Percentiles rank a stretch among this genome's conserved stretches.
These are phyloP conservation scores for Ganoderma lingzhi DNA, from an alignment of 1,284 basidiomycete species.

Conservation along the genomic window DNA sequence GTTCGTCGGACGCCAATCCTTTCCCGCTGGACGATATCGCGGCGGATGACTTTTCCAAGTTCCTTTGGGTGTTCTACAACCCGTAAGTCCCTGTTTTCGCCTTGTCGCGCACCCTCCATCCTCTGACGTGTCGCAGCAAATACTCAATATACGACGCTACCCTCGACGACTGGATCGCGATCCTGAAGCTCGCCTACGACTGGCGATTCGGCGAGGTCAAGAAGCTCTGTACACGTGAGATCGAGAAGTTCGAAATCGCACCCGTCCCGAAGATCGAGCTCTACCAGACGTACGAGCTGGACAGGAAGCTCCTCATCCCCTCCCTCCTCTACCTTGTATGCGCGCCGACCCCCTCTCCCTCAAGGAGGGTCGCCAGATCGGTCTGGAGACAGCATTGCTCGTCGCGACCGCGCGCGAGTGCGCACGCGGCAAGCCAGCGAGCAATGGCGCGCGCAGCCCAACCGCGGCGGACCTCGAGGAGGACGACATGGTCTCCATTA, in stretches of 20 bases:
- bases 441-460: slow-evolving; percentile 48
- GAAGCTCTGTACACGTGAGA: slow-evolving; percentile 63
- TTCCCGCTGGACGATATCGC: slow-evolving; percentile 59
- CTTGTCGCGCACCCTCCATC: neutral
- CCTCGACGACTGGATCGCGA: slow-evolving; percentile 63
- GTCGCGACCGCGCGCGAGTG: slow-evolving; percentile 67
- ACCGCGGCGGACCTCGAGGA: slow-evolving; percentile 48
- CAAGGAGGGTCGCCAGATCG: slow-evolving; percentile 62
- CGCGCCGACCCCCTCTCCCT: slow-evolving; percentile 63
- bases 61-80: slow-evolving; percentile 78
- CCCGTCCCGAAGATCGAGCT: slow-evolving; percentile 68
- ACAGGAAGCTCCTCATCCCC: slow-evolving; percentile 59
- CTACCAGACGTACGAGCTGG: slow-evolving; percentile 61
- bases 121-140: slow-evolving; percentile 45
- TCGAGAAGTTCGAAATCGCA: slow-evolving; percentile 64
- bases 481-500: slow-evolving; percentile 44
- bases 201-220: slow-evolving; percentile 72
- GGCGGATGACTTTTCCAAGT: slow-evolving; percentile 58
- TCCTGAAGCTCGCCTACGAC: slow-evolving; percentile 62
- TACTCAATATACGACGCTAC: slow-evolving; percentile 65
- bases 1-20: slow-evolving; percentile 55
- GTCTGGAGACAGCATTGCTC: slow-evolving; percentile 64
- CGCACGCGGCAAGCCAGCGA: slow-evolving; percentile 50
- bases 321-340: slow-evolving; percentile 64
- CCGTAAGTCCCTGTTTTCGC: slow-evolving; percentile 51